These are phyloP conservation scores for Exophiala calicioides DNA, from an alignment of 2,329 filamentous ascomycete species.

Conservation along the genomic window DNA sequence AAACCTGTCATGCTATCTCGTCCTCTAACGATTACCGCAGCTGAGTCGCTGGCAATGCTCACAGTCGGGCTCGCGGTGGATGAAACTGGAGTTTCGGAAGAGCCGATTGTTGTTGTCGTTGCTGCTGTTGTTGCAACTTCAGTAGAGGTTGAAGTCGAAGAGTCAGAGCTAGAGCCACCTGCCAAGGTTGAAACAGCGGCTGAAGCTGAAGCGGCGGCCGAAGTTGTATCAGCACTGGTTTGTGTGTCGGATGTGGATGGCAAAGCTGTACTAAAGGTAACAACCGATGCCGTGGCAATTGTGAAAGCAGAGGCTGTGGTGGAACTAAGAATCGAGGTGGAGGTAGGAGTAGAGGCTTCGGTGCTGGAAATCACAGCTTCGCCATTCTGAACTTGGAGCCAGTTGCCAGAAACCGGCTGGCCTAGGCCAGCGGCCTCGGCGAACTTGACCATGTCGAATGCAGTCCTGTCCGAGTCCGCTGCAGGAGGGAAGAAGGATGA, in stretches of 20 bases:
- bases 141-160: not conserved
- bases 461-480: constrained; percentile 32
- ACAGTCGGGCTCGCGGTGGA: constrained; percentile 4
- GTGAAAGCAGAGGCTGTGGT: constrained; percentile 1
- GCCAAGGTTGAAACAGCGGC: not conserved
- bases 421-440: constrained; percentile 35
- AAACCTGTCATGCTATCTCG: constrained; percentile 1
- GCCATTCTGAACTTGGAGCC: constrained; percentile 37
- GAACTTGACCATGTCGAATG: constrained; percentile 42
- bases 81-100: not conserved
- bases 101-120: not conserved
- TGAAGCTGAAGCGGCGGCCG: not conserved
- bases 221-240: not conserved
- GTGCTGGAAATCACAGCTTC: constrained; percentile 1
- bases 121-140: not conserved
- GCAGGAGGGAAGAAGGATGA: constrained; percentile 35
- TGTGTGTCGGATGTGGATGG: not conserved
- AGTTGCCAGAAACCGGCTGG: constrained; percentile 40
- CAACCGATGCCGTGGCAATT: constrained; percentile 3
- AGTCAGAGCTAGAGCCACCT: not conserved
- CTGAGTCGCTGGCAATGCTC: constrained; percentile 1
- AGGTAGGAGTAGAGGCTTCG: constrained; percentile 1
- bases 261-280: not conserved
- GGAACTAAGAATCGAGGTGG: constrained; percentile 3
- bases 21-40: not conserved